Evolutionary conservation across 225 moss, liverwort and hornwort genomes (phyloP).

Genomic region (Antitrichia curtipendula): DNA sequence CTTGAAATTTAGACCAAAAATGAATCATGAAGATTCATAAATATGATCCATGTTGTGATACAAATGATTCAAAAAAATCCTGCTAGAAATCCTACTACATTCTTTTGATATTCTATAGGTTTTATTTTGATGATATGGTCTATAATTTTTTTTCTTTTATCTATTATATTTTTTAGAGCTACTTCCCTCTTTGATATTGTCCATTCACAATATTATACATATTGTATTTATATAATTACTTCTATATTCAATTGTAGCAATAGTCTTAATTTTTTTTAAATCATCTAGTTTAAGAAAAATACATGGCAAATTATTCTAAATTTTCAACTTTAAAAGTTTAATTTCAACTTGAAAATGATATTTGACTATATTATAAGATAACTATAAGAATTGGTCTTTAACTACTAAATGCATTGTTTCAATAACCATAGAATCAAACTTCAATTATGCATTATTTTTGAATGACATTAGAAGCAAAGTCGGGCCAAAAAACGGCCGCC

Average conservation of each 20-base stretch:
- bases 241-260: neutral
- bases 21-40: neutral
- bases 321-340: neutral
- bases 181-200: neutral
- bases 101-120: neutral
- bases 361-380: accelerated
- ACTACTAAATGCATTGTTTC: neutral
- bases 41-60: neutral
- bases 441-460: no score
- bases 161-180: neutral
- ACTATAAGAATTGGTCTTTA: neutral
- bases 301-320: neutral
- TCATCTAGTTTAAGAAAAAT: neutral
- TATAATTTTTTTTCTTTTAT: neutral
- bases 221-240: neutral
- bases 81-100: neutral
- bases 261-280: neutral
- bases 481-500: no score
- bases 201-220: neutral
- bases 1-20: neutral
- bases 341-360: neutral
- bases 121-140: neutral
- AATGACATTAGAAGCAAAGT: no score
- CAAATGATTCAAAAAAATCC: neutral
- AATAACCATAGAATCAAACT: neutral